Conservation (phyloP, 345 rosid species). For the Eucalyptus pauciflora region DNA sequence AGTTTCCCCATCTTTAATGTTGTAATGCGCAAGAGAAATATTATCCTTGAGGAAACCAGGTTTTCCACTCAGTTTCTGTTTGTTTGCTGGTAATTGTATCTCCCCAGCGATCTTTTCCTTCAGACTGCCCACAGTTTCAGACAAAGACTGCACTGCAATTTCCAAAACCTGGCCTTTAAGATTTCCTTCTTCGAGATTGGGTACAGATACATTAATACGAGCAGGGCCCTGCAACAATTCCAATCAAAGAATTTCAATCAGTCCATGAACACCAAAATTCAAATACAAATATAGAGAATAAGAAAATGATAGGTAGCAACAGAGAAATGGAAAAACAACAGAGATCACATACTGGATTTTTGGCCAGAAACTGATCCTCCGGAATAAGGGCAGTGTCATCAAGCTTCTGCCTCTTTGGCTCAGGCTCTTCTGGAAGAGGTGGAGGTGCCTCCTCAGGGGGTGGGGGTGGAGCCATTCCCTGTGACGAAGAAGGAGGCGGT, state of each 20-base stretch:
- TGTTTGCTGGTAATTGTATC: conserved; percentile 75
- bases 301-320: neutral
- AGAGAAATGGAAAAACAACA: neutral
- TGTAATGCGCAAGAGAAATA: conserved; percentile 79
- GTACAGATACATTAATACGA: conserved; percentile 51
- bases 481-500: conserved; percentile 50
- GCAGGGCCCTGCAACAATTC: conserved; percentile 46
- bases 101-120: conserved; percentile 92
- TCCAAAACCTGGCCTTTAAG: conserved; percentile 63
- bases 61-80: conserved; percentile 85
- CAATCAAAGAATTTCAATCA: neutral
- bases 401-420: conserved; percentile 82
- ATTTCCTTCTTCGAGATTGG: conserved; percentile 69
- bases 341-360: conserved; percentile 37
- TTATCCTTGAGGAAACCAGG: conserved; percentile 88
- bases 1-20: conserved; percentile 52
- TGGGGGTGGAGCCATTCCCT: conserved; percentile 61
- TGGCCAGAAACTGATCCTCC: conserved; percentile 75
- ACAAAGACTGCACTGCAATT: conserved; percentile 57
- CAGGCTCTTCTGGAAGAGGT: conserved; percentile 96
- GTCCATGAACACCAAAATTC: neutral
- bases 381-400: conserved; percentile 71
- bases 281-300: neutral
- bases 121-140: conserved; percentile 73
- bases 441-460: conserved; percentile 79